Evolutionary conservation across 2,329 filamentous ascomycete genomes (phyloP), one percentile per base, ranked within the genome.

Genomic region (Aspergillus jensenii): DNA sequence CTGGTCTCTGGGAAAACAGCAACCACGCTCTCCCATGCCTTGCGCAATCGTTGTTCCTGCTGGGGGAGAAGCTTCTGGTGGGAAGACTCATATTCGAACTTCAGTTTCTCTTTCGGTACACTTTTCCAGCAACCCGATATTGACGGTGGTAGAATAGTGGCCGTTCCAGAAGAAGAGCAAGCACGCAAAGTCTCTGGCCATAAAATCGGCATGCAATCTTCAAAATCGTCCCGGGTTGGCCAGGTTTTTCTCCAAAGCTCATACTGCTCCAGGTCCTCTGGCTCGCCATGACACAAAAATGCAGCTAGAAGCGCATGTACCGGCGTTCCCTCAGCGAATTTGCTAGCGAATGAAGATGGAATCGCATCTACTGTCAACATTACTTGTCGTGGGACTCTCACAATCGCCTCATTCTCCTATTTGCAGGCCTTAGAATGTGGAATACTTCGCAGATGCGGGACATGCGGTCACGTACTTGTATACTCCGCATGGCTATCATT

Each of bases 301-400:
- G 87, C 82, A n/a, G 91, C 88, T 7, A 95, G 79, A 40, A 91
- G 82, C 27, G 87, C 88, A 66, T 96, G 91, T 21, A 89, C 82
- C 1, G 86, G 83, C 44, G 83, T 81, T 15, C 80, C 79, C 17
- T 79, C 76, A 0, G 82, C 79, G 11, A 89, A 80, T 27, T 76
- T 77, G 12, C 75, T 71, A 52, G 78, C 73, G 54, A 91, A 81
- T 2, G 75, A 59, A 31, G 78, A 75, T 7, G 85, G 83, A 11
- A 89, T 80, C 2, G 82, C 83, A 39, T 85, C 80, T n/a, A 86
- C 76, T 31, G 86, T 88, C 51, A 91, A 78, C 52, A 95, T 84
- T 27, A 84, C 81, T 48, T 76, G 74, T 41, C 82, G 79, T 9
- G 89, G 90, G 0, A 95, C 85, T 57, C 81, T 80, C 6, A 93